Conservation (phyloP, 495 filamentous ascomycete species). For the Xylona heveae region DNA sequence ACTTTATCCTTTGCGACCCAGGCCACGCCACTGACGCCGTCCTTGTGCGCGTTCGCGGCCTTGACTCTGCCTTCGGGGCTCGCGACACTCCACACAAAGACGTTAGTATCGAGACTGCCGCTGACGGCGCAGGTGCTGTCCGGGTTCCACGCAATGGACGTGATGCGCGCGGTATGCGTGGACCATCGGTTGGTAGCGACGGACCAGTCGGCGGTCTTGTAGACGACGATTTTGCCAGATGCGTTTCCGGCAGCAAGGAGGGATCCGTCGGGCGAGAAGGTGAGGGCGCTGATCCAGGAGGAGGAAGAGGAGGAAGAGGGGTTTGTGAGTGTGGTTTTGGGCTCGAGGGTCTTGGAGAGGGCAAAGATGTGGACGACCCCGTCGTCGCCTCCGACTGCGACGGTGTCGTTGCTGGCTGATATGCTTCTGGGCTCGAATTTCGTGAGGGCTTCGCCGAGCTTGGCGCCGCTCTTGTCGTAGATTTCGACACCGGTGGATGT, state of each 20-base stretch:
- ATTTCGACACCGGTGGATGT: slow-evolving; percentile 40
- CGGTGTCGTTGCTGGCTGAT: slow-evolving; percentile 30
- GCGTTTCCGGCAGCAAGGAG: slow-evolving; percentile 63
- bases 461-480: slow-evolving; percentile 35
- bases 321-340: slow-evolving; percentile 21
- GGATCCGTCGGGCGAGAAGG: slow-evolving; percentile 54
- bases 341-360: slow-evolving; percentile 24
- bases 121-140: slow-evolving; percentile 59
- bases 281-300: slow-evolving; percentile 38
- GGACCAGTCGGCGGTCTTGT: slow-evolving; percentile 32
- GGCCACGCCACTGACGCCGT: slow-evolving; percentile 72
- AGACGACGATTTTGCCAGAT: slow-evolving; percentile 69
- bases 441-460: slow-evolving; percentile 22
- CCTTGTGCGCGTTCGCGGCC: slow-evolving; percentile 72
- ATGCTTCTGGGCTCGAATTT: slow-evolving; percentile 43
- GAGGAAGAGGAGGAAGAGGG: slow-evolving; percentile 31
- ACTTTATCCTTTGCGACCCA: slow-evolving; percentile 57
- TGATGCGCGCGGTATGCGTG: slow-evolving; percentile 75
- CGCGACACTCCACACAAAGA: slow-evolving; percentile 77
- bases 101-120: slow-evolving; percentile 71
- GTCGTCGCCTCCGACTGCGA: slow-evolving; percentile 62
- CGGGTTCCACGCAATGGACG: slow-evolving; percentile 60
- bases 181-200: slow-evolving; percentile 66
- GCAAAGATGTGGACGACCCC: slow-evolving; percentile 51
- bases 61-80: slow-evolving; percentile 67